Evolutionary conservation across 1,284 basidiomycete species (phyloP).

Genomic region (Caloboletus inedulis): DNA sequence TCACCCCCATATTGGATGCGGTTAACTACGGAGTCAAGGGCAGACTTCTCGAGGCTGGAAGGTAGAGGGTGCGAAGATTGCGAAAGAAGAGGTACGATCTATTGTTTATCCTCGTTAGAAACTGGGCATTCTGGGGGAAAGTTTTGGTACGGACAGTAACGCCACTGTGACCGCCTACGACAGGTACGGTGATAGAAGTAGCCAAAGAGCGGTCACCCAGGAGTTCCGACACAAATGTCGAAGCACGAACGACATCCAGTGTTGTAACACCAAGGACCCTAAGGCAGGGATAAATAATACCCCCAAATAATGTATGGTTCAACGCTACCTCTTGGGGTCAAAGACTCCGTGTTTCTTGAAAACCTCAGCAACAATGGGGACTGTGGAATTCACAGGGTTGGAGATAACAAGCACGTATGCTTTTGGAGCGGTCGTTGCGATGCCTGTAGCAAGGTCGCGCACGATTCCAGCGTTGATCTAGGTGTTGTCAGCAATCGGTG

Average conservation of each 20-base stretch:
- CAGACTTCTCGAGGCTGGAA: slow-evolving; percentile 42
- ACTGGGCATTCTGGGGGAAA: not conserved
- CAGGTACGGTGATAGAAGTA: slow-evolving; percentile 77
- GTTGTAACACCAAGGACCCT: slow-evolving; percentile 98
- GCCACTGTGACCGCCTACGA: slow-evolving; percentile 96
- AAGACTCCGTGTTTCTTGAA: slow-evolving; percentile 92
- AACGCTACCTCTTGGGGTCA: slow-evolving; percentile 77
- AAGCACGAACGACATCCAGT: slow-evolving; percentile 95
- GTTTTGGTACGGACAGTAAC: slow-evolving; percentile 60
- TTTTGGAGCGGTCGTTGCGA: slow-evolving; percentile 84
- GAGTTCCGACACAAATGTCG: slow-evolving; percentile 89
- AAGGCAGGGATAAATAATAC: slow-evolving; percentile 3
- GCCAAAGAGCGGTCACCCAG: slow-evolving; percentile 62
- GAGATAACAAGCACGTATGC: slow-evolving; percentile 95
- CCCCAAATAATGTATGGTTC: not conserved
- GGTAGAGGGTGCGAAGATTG: slow-evolving; percentile 72
- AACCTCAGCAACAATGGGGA: slow-evolving; percentile 94
- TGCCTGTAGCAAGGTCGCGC: slow-evolving; percentile 86
- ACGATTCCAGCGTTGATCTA: slow-evolving; percentile 98
- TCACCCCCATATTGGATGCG: slow-evolving; percentile 97
- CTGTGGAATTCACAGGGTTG: slow-evolving; percentile 96
- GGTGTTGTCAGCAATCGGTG: slow-evolving; percentile 2
- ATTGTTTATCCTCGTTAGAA: slow-evolving; percentile 11
- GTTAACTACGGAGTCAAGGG: slow-evolving; percentile 61
- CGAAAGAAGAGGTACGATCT: slow-evolving; percentile 95